phyloP scores from a whole-genome alignment of 441 rosid species.

The Euphorbia celastroides region DNA sequence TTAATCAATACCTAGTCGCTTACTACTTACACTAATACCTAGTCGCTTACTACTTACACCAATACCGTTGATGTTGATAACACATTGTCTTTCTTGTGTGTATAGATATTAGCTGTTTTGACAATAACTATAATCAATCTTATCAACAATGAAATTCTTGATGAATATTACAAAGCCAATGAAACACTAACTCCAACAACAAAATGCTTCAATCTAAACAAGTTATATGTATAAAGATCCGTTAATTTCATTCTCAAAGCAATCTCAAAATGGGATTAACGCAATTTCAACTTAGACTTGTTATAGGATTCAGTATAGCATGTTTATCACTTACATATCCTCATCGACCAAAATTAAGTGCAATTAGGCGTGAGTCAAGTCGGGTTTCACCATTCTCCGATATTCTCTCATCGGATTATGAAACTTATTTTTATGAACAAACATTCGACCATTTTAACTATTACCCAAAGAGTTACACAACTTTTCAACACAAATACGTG shows the following conservation, averaged over 20 bases:
- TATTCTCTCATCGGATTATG: constrained; percentile 12
- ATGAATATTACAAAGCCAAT: neutral
- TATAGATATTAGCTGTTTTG: too few species aligned
- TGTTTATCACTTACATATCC: neutral
- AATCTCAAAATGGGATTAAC: neutral
- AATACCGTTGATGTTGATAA: too few species aligned
- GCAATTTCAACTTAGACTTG: neutral
- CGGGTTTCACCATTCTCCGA: neutral
- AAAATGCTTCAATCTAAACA: too few species aligned
- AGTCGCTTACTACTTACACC: too few species aligned
- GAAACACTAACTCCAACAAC: neutral
- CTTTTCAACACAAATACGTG: constrained; percentile 31
- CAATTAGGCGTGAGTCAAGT: neutral
- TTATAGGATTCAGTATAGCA: neutral
- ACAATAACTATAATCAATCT: too few species aligned
- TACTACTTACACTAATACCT: too few species aligned
- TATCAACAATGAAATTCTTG: too few species aligned
- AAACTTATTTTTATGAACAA: constrained; percentile 23
- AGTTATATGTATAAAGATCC: neutral
- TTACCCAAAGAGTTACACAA: constrained; percentile 33
- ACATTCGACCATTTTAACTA: constrained; percentile 42
- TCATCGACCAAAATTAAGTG: neutral
- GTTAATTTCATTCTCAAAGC: neutral
- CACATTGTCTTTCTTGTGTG: too few species aligned
- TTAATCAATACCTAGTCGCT: too few species aligned